Evolutionary conservation across 345 rosid species (phyloP).

Genomic region (Pugionium cornutum): DNA sequence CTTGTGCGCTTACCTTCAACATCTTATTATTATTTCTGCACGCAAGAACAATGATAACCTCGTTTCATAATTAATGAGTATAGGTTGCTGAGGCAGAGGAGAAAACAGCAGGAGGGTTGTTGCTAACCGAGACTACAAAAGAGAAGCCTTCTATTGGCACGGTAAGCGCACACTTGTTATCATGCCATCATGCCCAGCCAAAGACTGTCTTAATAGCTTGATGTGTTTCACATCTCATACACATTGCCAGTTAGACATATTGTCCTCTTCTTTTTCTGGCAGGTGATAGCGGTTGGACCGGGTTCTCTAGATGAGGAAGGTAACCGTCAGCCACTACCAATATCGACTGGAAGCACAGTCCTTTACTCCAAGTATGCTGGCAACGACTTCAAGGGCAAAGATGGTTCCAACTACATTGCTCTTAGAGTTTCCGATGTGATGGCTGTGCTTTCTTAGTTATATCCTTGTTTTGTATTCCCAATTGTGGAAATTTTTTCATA

Average conservation of each 20-base stretch:
- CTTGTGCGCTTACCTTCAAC: neutral
- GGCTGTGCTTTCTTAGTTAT: conserved; percentile 81
- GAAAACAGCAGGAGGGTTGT: conserved; percentile 93
- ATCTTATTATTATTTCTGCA: conserved; percentile 1
- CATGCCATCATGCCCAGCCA: neutral
- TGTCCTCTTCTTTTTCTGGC: conserved; percentile 18
- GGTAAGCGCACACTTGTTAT: conserved; percentile 41
- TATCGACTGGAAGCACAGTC: conserved; percentile 71
- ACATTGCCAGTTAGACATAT: neutral
- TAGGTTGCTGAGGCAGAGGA: conserved; percentile 92
- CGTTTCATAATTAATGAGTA: conserved; percentile 16
- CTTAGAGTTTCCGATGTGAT: conserved; percentile 83
- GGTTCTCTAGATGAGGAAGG: conserved; percentile 88
- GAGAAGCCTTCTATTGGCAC: conserved; percentile 93
- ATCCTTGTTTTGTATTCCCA: conserved; percentile 32
- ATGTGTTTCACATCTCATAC: neutral
- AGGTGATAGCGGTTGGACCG: conserved; percentile 88
- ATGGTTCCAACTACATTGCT: conserved; percentile 79
- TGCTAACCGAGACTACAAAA: conserved; percentile 79
- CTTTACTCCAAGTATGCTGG: conserved; percentile 92
- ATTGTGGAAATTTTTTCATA: conserved; percentile 32
- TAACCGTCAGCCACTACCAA: conserved; percentile 49
- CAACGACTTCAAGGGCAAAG: conserved; percentile 78
- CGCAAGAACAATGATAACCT: neutral
- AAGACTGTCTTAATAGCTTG: neutral